Percentiles rank a stretch among this genome's conserved stretches.
These are phyloP conservation scores for Chalciporus piperatus DNA, from an alignment of 768 basidiomycete genomes.

Conservation along the genomic window DNA sequence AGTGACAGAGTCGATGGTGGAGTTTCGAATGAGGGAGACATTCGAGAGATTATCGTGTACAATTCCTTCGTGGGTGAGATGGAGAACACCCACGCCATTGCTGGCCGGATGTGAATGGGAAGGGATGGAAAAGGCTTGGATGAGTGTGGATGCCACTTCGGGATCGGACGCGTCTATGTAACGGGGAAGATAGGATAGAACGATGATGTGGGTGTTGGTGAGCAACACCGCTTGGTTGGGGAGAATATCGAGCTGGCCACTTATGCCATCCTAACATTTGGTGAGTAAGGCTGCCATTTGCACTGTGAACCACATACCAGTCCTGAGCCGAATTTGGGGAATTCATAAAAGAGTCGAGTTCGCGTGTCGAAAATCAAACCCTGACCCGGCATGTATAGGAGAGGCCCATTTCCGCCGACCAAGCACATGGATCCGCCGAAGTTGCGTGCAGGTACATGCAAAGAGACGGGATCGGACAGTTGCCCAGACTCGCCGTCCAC, in stretches of 20 bases:
- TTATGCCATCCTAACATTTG: not conserved
- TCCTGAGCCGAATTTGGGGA: not conserved
- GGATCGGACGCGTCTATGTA: not conserved
- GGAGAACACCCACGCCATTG: not conserved
- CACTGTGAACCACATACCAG: slow-evolving; percentile 6
- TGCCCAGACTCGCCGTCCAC: not conserved
- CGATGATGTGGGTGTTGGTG: slow-evolving; percentile 5
- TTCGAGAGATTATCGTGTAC: not conserved
- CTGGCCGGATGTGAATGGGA: not conserved
- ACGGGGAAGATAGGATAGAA: not conserved
- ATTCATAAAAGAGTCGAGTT: not conserved
- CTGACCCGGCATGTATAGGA: not conserved
- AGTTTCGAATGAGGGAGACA: slow-evolving; percentile 5
- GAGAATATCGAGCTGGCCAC: not conserved
- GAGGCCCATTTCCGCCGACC: not conserved
- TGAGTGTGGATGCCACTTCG: not conserved
- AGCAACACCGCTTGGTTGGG: not conserved
- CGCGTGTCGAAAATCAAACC: not conserved
- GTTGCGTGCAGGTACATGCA: not conserved
- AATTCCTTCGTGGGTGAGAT: slow-evolving; percentile 4
- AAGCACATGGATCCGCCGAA: not conserved
- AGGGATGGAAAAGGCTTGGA: slow-evolving; percentile 4
- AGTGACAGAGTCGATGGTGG: not conserved
- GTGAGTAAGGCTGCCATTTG: too few relatives aligned
- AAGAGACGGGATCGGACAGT: not conserved